Evolutionary conservation across 208 protist species (phyloP).

Genomic region (Trypanosoma lewisi): DNA sequence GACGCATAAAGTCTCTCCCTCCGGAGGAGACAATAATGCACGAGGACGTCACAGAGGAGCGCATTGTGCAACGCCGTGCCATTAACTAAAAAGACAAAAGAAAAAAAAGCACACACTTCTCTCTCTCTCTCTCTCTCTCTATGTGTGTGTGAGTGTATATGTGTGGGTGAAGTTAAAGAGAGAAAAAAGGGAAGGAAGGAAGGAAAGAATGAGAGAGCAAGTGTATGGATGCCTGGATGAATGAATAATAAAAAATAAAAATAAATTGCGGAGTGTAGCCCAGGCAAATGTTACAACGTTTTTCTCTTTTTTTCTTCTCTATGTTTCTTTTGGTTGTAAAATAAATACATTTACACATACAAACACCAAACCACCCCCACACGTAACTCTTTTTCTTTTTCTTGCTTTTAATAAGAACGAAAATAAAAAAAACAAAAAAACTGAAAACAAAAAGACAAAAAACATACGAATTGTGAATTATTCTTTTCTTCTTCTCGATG

Average conservation of each 20-base stretch:
- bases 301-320: no score
- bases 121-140: background rate
- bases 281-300: no score
- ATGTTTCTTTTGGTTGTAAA: no score
- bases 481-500: conserved; percentile 7
- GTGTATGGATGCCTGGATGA: no score
- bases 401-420: no score
- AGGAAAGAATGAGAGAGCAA: no score
- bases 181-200: background rate
- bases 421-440: no score
- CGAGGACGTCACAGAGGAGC: conserved; percentile 76
- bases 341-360: background rate
- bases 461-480: background rate
- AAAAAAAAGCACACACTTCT: background rate
- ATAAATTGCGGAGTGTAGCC: no score
- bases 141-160: background rate
- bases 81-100: conserved; percentile 19
- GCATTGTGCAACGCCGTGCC: conserved; percentile 36
- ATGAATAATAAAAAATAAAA: no score
- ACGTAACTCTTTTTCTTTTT: no score
- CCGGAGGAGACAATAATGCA: conserved; percentile 62
- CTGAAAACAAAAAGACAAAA: no score
- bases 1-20: conserved; percentile 64
- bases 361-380: no score
- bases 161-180: background rate